Evolutionary conservation across 1,139 yeast species (phyloP), one percentile per base, ranked within the genome.

Genomic region (Hemisphaericaspora subhashii): DNA sequence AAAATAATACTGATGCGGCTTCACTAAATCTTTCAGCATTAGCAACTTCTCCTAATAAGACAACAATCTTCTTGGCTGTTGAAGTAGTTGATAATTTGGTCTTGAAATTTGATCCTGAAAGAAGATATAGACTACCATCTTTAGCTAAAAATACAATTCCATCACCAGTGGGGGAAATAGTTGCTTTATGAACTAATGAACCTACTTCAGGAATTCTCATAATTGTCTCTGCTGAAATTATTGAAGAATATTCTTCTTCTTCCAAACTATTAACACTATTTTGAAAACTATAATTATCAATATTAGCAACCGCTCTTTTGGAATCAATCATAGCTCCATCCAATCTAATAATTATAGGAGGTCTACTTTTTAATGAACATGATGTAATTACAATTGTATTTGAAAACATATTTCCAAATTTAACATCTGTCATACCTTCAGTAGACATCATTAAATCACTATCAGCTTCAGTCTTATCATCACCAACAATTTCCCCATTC

Each of bases 391-490:
- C 51, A 5, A 71, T 47, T 11, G 71, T 62, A 45, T 69, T 69
- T 27, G 72, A 57, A 35, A 43, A 47, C 11, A 60, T 53, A 7
- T 56, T 52, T 1, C 75, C 75, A 58, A 89, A 84, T 42, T 77
- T 77, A n/a, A 86, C 66, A 46, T 83, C 87, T 0, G 98, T 90
- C 33, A 89, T 85, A 1, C 97, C 97, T 55, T 90, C 97, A 46
- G 84, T 79, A 43, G 86, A 92, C 55, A 84, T 66, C 69, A 68
- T 68, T 31, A 64, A 51, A 25, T 69, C 72, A 40, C 57, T 57
- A 17, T 60, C 66, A 5, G 48, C 49, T 15, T 51, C 50, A 1
- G 44, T 42, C 12, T 53, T 57, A 23, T 57, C 59, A 22, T 52
- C 21, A 50, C 46, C 11, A 49, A 51, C 20, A 24, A 4, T 5